Base-by-base conservation (phyloP, 106 monocot genomes). In the Phalaenopsis aphrodite region DNA sequence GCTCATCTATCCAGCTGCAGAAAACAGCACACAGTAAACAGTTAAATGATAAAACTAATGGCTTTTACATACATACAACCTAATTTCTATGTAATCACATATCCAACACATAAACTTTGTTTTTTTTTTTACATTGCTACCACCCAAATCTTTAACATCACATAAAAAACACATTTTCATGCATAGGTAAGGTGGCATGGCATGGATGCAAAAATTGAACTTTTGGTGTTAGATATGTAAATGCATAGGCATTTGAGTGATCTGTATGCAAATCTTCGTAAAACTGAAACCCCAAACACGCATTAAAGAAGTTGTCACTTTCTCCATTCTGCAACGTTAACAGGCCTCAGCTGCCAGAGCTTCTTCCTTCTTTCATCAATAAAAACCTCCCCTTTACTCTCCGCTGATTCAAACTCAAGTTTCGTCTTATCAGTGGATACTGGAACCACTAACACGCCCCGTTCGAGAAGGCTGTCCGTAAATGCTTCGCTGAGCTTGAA, bases 1-100 rank as follows among this genome's bases (percentile, higher is more conserved):
- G 94, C 61, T 94, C 94, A 79, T 87, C 89, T 81, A 99, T 78
- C 98, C 98, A 99, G 36, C 94, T 99, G 84, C 72, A 82, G 8
- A 67, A 80, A 23, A 81, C 10, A 71, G 41, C 7, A 42, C 73
- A 75, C 57, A 42, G 39, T 37, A 46, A 72, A 19, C 4, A 21
- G 46, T 12, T 65, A 71, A 56, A 80, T 19, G 30, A 14, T 57
- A 14, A 55, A 8, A 18, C n/a, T 38, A 14, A 41, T 41, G 14
- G 12, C 39, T 30, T 30, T 30, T 30, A 30, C 30, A 30, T 30
- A 30, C 30, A 30, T 30, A 30, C 30, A 30, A 30, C 30, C 30
- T 30, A 30, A 30, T 30, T 30, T 30, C 30, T 30, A 30, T 30
- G 30, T 30, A 30, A 30, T 30, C 30, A 30, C 30, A 30, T 30